These are phyloP conservation scores for Dryas drummondii DNA, from an alignment of 306 rosid species.

Conservation along the genomic window DNA sequence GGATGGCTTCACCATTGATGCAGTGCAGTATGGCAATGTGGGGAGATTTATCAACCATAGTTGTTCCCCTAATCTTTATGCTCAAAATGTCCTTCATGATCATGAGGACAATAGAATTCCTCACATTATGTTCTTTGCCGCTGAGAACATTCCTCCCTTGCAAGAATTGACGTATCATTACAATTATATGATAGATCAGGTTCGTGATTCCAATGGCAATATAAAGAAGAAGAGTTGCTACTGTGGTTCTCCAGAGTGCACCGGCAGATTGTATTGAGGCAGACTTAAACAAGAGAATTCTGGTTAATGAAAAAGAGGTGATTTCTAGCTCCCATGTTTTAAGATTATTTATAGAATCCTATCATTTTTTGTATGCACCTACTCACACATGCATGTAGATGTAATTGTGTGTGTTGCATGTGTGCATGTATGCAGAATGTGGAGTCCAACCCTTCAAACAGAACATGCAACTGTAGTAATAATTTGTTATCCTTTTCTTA, in stretches of 20 bases:
- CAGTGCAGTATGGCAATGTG: constrained; percentile 69
- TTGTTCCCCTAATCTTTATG: constrained; percentile 94
- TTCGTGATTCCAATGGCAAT: constrained; percentile 69
- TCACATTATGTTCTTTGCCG: constrained; percentile 91
- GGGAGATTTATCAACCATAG: constrained; percentile 93
- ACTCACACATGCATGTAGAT: neutral
- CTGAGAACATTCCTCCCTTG: constrained; percentile 90
- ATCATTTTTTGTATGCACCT: neutral
- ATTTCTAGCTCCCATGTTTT: neutral
- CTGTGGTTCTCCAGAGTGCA: constrained; percentile 81
- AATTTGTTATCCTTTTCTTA: neutral
- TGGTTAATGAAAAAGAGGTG: neutral
- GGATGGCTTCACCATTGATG: constrained; percentile 84
- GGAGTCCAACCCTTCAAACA: neutral
- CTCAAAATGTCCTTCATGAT: constrained; percentile 84
- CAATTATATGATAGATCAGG: constrained; percentile 71
- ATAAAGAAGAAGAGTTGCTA: constrained; percentile 71
- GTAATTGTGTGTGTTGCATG: neutral
- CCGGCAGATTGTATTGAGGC: constrained; percentile 82
- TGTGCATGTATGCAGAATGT: neutral
- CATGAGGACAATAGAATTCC: constrained; percentile 85
- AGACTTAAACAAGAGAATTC: neutral
- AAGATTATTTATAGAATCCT: neutral
- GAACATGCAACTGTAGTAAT: neutral
- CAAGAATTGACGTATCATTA: constrained; percentile 83